Evolutionary conservation across 2,329 filamentous ascomycete genomes (phyloP).

Genomic region (Ascocoryne sarcoides): DNA sequence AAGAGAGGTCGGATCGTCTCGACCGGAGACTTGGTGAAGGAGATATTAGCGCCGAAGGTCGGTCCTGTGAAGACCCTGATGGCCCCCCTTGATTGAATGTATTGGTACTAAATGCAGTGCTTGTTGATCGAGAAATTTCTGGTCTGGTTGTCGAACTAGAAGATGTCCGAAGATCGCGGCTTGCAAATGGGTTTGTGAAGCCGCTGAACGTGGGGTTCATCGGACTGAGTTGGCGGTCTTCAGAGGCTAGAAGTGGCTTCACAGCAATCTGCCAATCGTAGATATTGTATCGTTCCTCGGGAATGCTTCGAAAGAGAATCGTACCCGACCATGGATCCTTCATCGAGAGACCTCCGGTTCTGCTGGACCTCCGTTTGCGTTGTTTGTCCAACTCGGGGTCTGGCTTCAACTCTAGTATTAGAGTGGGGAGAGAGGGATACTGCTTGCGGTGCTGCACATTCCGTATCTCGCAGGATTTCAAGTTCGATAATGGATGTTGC

Average conservation of each 20-base stretch:
- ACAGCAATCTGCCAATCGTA: slow-evolving; percentile 47
- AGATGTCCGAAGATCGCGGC: slow-evolving; percentile 12
- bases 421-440: slow-evolving; percentile 48
- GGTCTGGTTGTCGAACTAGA: slow-evolving; percentile 14
- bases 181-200: slow-evolving; percentile 27
- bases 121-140: slow-evolving; percentile 36
- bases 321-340: slow-evolving; percentile 29
- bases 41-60: slow-evolving; percentile 44
- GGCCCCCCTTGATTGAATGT: neutral
- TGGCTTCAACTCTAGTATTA: slow-evolving; percentile 45
- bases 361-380: slow-evolving; percentile 55
- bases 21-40: slow-evolving; percentile 54
- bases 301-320: slow-evolving; percentile 47
- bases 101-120: slow-evolving; percentile 1
- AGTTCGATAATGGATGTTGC: slow-evolving; percentile 26
- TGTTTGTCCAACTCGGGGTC: slow-evolving; percentile 47
- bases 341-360: slow-evolving; percentile 43
- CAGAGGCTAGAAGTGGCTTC: slow-evolving; percentile 28
- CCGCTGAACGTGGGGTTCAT: slow-evolving; percentile 19
- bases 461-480: slow-evolving; percentile 36
- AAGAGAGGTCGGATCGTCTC: slow-evolving; percentile 50
- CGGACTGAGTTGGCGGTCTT: slow-evolving; percentile 18
- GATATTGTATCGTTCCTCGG: slow-evolving; percentile 44
- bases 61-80: slow-evolving; percentile 23
- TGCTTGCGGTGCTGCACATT: slow-evolving; percentile 54